Base-by-base conservation (phyloP, 176 grass and related monocot species). In the Eleusine indica region DNA sequence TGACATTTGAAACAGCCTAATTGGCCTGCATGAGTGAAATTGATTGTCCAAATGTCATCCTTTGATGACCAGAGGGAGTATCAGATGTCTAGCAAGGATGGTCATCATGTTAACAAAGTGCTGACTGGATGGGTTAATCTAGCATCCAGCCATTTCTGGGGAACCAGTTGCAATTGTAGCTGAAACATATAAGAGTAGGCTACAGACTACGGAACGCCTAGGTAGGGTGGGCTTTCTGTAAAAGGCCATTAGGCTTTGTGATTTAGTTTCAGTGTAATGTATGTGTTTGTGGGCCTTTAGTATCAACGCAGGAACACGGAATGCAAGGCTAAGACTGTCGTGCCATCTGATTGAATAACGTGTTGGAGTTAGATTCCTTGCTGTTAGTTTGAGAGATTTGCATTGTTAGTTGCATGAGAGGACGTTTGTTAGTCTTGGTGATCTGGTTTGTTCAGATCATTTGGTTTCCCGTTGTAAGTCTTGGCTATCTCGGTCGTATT, bases 131-230 rank as follows among this genome's bases (percentile, higher is more conserved):
- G 43, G 79, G 2, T 32, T 46, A 82, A 62, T 71, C 29, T 81
- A 51, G 42, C 21, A 56, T 29, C 17, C 43, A 46, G 22, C 35
- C 35, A 70, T 85, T 79, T 70, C 42, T 57, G 9, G 16, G 46
- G 61, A 86, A 30, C 68, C 80, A 52, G 16, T 69, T 51, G 52
- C 28, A 62, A 68, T 58, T 19, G 68, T 29, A 32, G n/a, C 21
- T 18, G 12, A 58, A 63, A 65, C 73, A 41, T 76, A 5, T 82
- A 43, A 49, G 6, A 67, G 14, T 57, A 40, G 44, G 29, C 6
- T 13, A 68, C 0, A 1, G 17, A 42, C 18, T 69, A 69, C 39
- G 2, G 32, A 35, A 35, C 32, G 32, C 32, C 32, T 35, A 35
- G 32, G 10, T 42, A 25, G 37, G 32, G 9, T 52, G 51, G 69